Evolutionary conservation across 2,329 filamentous ascomycete species (phyloP), one percentile per base, ranked within the genome.

Genomic region (Magnaporthiopsis poae): DNA sequence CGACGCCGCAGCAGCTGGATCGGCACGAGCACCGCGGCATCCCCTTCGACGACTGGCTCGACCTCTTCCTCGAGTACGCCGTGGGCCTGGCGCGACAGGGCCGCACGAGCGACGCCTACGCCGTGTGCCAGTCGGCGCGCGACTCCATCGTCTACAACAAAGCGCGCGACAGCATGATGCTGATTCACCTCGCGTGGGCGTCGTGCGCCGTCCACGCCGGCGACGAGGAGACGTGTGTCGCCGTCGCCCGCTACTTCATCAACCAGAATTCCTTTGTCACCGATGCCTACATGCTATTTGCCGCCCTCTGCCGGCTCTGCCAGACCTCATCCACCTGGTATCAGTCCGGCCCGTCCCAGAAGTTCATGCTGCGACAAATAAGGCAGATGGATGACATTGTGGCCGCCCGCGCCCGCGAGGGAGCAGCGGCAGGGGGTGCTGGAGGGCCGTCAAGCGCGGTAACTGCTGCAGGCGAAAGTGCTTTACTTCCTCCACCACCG

Each of bases 281-380:
- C 0, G 91, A 96, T 72, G 86, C 90, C 0, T 96, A 93, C 76
- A 88, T 93, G 52, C 85, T 97, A 72, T 96, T 94, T 74, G 86
- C 89, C 36, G 85, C 89, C 29, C 80, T 95, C n/a, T 90, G 90
- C 67, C 86, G 90, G 25, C 80, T 96, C 9, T 91, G 87, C 72
- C 87, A 91, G 65, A 88, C 90, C 18, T 86, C 89, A 1, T 81
- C 86, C 56, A 84, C 87, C 36, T 91, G 89, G 81, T 96, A 94
- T 76, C 89, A 89, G 65, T 89, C 89, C 2, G 90, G 91, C 0
- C 88, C 91, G 0, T 88, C 89, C 27, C 92, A 96, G 76, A 98
- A 98, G 75, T 96, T 91, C 74, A 88, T 98, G 72, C 82, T 97
- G 67, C 88, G 95, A 5, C 92, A 96, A 77, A 91, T 99, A 77